A percentile compares a stretch with the other conserved stretches of the same genome.
Conservation (phyloP, 495 filamentous ascomycete genomes). For the Neurospora hispaniola region DNA sequence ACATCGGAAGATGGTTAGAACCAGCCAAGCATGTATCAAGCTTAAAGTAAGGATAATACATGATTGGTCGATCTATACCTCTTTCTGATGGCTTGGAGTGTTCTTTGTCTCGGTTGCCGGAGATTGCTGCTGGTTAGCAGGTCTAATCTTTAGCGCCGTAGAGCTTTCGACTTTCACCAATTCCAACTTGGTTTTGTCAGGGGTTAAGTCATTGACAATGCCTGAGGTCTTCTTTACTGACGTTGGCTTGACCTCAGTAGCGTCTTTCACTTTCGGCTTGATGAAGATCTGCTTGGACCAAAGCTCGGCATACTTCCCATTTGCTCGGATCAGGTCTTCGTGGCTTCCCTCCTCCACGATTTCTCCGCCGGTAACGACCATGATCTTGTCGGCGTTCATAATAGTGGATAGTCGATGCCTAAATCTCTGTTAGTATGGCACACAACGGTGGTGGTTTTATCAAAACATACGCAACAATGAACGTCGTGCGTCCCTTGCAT, state of each 20-base stretch:
- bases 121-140: not conserved
- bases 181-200: constrained; percentile 21
- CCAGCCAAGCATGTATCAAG: constrained; percentile 27
- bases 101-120: constrained; percentile 15
- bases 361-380: constrained; percentile 54
- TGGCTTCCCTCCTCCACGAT: constrained; percentile 57
- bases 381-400: constrained; percentile 57
- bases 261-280: constrained; percentile 35
- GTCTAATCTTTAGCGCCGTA: constrained; percentile 2
- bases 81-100: constrained; percentile 30
- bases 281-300: constrained; percentile 51
- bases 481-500: constrained; percentile 48
- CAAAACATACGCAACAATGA: constrained; percentile 48
- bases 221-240: constrained; percentile 16
- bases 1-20: constrained; percentile 27
- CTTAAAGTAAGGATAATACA: constrained; percentile 25
- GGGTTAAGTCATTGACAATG: constrained; percentile 33
- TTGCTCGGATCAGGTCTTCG: constrained; percentile 43
- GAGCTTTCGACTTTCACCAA: constrained; percentile 25
- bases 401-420: constrained; percentile 60
- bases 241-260: constrained; percentile 10
- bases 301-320: constrained; percentile 52
- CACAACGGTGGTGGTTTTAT: not conserved
- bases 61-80: constrained; percentile 36
- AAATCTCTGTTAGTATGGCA: constrained; percentile 8